A percentile compares a stretch with the other conserved stretches of the same genome.
Conservation (phyloP, 2,329 filamentous ascomycete species). For the Phaeosphaeria sp. region DNA sequence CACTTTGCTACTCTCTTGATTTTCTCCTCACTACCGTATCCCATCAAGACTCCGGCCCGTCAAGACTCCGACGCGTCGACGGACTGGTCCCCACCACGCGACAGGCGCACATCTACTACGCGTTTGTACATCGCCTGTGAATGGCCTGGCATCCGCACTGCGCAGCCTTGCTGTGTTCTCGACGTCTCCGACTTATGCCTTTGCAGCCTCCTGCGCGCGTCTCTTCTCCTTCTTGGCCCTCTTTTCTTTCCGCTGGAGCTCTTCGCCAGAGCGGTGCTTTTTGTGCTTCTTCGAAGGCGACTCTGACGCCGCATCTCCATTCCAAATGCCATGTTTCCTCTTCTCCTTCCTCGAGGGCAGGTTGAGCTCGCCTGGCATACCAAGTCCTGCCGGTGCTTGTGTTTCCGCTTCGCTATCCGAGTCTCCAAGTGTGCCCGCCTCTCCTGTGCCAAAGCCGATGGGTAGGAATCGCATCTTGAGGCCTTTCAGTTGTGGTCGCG, state of each 20-base stretch:
- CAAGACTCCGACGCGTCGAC: no score
- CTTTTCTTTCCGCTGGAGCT: constrained; percentile 48
- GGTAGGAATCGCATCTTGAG: constrained; percentile 73
- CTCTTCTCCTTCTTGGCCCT: constrained; percentile 47
- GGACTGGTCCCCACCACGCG: no score
- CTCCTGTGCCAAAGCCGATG: constrained; percentile 62
- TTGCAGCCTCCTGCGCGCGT: constrained; percentile 32
- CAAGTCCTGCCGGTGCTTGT: constrained; percentile 34
- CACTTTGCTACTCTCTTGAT: not conserved
- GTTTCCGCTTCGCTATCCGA: constrained; percentile 54
- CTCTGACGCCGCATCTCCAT: constrained; percentile 33
- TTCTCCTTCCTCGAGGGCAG: constrained; percentile 46
- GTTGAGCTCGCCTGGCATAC: constrained; percentile 30
- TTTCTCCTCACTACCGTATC: not conserved
- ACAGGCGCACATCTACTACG: no score
- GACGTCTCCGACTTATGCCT: constrained; percentile 19
- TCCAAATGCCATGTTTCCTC: constrained; percentile 45
- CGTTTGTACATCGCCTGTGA: not conserved
- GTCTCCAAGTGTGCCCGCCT: constrained; percentile 51
- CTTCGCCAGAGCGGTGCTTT: constrained; percentile 44
- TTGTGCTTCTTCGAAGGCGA: constrained; percentile 49
- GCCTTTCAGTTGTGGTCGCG: constrained; percentile 71
- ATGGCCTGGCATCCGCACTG: no score
- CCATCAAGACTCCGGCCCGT: no score
- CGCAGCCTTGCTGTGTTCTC: no score